Base-by-base conservation (phyloP, 768 basidiomycete species). In the Crucibulum laeve region DNA sequence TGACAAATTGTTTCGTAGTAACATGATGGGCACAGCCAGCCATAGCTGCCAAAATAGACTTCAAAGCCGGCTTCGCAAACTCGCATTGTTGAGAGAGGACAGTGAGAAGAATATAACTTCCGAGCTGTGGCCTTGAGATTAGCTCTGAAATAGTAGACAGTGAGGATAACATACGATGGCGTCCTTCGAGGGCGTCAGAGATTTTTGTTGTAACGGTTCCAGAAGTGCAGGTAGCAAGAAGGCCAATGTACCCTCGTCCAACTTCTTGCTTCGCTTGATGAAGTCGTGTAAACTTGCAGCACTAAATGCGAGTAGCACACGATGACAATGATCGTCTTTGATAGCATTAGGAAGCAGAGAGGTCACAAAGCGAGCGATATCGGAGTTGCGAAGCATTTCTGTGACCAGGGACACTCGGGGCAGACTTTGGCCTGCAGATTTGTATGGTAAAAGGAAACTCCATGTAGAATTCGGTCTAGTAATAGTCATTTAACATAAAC, bases 261-360 rank as follows among this genome's bases (percentile, higher is more conserved):
- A 55, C 3, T 58, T 50, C 43, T 82, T 73, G 25, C 60, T 67
- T 34, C 73, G 66, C 26, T 80, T 76, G 28, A 99, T 70, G 55
- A 87, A 94, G 30, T 90, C 91, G 25, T 93, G 78, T 34, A 91
- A 64, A 0, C 77, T 77, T 5, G 87, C 83, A 5, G 87, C 77
- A 60, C 91, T 89, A 65, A 97, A 97, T 1, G 82, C 82, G 34
- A 91, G 62, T 13, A 98, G 64, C 0, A 86, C 77, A 26, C 82
- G 82, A 57, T 95, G 82, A n/a, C 60, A 56, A 43, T 61, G 57
- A 1, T 65, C 65, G 24, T 66, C 73, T 54, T 79, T 77, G 42
- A 84, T 45, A 0, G 81, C 73, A 15, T 55, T 56, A 1, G 87
- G 82, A 2, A 95, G 73, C 11, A 95, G 61, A 4, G 71, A 69